phyloP scores from a whole-genome alignment of 1,284 basidiomycete species.

The Tylopilus sp. region DNA sequence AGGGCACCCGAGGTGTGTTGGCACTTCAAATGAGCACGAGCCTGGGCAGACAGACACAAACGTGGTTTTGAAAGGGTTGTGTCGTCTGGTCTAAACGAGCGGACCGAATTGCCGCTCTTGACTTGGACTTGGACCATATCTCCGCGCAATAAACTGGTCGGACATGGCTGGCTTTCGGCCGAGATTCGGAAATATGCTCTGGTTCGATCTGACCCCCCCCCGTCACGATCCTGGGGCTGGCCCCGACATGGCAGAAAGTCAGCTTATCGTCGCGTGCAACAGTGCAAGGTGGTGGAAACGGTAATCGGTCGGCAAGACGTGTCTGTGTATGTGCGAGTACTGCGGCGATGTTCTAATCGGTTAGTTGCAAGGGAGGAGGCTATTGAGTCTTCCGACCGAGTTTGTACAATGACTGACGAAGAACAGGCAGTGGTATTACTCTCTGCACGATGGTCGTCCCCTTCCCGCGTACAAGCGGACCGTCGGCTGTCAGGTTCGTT shows the following conservation, averaged over 20 bases:
- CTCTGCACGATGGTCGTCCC: not conserved
- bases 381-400: not conserved
- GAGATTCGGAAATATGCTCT: not conserved
- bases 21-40: not conserved
- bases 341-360: slow-evolving; percentile 8
- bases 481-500: slow-evolving; percentile 13
- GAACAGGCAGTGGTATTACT: slow-evolving; percentile 8
- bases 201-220: slow-evolving; percentile 10
- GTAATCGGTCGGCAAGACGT: not conserved
- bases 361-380: not conserved
- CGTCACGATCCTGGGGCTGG: not conserved
- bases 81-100: too few relatives aligned
- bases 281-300: slow-evolving; percentile 1
- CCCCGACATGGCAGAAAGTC: slow-evolving; percentile 7
- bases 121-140: not conserved
- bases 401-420: not conserved
- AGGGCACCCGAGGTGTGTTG: not conserved
- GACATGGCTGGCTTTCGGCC: not conserved
- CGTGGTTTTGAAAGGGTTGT: not conserved
- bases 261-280: not conserved
- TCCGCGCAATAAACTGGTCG: not conserved
- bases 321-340: slow-evolving; percentile 2
- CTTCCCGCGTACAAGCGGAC: slow-evolving; percentile 3
- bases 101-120: too few relatives aligned
- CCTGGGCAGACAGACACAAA: not conserved